A percentile compares a stretch with the other conserved stretches of the same genome.
These are phyloP conservation scores for Aspergillus homomorphus DNA, from an alignment of 495 filamentous ascomycete species.

Conservation along the genomic window DNA sequence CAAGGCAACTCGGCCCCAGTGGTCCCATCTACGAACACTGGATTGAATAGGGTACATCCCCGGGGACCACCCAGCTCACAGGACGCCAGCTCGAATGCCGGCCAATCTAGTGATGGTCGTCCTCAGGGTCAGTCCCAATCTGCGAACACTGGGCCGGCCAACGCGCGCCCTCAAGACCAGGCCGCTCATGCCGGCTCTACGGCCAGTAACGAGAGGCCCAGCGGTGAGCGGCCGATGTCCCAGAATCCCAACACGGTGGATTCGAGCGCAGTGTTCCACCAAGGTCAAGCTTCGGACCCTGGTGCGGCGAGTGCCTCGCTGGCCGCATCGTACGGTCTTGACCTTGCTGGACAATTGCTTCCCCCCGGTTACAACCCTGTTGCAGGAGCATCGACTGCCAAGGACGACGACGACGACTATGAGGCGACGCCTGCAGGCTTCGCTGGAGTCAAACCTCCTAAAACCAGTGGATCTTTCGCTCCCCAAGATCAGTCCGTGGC, in stretches of 20 bases:
- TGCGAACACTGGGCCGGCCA: background rate
- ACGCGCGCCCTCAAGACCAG: background rate
- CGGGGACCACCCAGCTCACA: background rate
- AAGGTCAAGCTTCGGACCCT: background rate
- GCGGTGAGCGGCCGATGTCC: background rate
- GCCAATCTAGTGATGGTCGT: background rate
- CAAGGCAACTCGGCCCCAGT: background rate
- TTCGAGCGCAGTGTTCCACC: background rate
- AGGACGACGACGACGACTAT: too few species aligned
- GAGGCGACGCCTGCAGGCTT: background rate
- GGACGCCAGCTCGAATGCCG: background rate
- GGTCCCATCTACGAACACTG: background rate
- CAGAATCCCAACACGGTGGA: background rate
- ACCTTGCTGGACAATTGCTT: background rate
- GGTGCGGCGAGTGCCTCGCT: background rate
- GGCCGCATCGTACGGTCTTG: background rate
- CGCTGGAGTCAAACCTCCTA: background rate
- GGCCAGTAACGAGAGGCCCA: background rate
- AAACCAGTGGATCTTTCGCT: background rate
- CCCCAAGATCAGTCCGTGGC: background rate
- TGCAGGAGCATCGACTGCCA: background rate
- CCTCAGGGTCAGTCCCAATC: background rate
- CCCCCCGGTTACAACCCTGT: background rate
- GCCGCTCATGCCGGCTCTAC: background rate
- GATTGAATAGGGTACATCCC: background rate